A percentile compares a stretch with the other conserved stretches of the same genome.
Evolutionary conservation across 495 filamentous ascomycete genomes (phyloP).

Genomic region (Penicillium macrosclerotiorum): DNA sequence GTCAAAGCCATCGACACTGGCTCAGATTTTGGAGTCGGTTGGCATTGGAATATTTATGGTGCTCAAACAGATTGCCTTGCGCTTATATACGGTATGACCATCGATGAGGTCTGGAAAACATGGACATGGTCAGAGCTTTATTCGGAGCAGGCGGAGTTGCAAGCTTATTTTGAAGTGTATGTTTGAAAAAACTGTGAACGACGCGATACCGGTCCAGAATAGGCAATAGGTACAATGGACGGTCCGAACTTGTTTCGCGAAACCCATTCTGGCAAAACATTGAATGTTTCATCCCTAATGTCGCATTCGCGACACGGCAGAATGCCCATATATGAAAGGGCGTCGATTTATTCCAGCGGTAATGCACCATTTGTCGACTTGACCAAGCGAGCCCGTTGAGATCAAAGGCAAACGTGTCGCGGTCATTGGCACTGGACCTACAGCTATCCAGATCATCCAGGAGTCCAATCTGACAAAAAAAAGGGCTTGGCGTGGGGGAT

Average conservation of each 20-base stretch:
- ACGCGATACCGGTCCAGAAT: conserved; percentile 45
- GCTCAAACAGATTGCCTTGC: conserved; percentile 48
- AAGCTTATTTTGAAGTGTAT: conserved; percentile 54
- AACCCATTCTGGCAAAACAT: conserved; percentile 43
- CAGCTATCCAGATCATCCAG: conserved; percentile 57
- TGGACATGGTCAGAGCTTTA: conserved; percentile 55
- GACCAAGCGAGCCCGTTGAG: conserved; percentile 52
- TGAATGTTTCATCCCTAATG: conserved; percentile 48
- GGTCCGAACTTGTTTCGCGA: conserved; percentile 41
- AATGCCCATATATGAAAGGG: conserved; percentile 49
- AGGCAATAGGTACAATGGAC: conserved; percentile 39
- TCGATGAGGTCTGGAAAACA: conserved; percentile 50
- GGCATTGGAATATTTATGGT: conserved; percentile 51
- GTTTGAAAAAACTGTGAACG: conserved; percentile 50
- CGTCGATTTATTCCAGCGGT: conserved; percentile 51
- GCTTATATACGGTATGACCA: conserved; percentile 51
- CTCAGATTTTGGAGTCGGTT: conserved; percentile 44
- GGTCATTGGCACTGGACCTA: conserved; percentile 60
- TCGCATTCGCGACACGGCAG: conserved; percentile 32
- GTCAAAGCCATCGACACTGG: conserved; percentile 49
- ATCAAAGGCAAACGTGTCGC: conserved; percentile 49
- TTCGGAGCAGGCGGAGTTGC: conserved; percentile 48
- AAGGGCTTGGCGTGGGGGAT: not conserved
- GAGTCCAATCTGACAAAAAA: conserved; percentile 49
- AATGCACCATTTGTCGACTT: conserved; percentile 57